Evolutionary conservation across 768 basidiomycete genomes (phyloP), one percentile per base, ranked within the genome.

Genomic region (Amanita molliuscula): DNA sequence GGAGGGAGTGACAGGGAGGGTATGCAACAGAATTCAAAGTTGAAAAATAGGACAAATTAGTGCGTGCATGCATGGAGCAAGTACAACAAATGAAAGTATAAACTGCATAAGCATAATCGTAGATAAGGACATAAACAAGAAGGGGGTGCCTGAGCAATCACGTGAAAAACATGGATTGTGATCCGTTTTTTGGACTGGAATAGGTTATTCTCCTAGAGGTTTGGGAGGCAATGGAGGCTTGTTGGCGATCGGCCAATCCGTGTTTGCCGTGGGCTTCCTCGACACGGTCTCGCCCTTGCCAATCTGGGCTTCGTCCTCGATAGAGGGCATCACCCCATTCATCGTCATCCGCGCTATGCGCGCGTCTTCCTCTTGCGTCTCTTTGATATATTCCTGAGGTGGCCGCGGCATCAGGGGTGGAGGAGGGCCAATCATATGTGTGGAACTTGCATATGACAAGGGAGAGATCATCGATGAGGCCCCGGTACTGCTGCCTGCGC

Each of bases 381-480:
- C 84, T 54, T 83, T 78, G 53, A 91, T 88, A 61, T 90, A 90
- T 48, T 85, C 82, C 5, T 62, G 78, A 7, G 88, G 88, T 1
- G 88, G 88, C 45, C 82, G 79, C 2, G 88, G 88, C 70, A 76
- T 67, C 53, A 90, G 66, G 6, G 88, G 86, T 1, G 87, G 86
- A 0, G 84, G 88, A 23, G 59, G 51, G 28, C 56, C 40, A 48
- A 54, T 54, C 50, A 42, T 36, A 53, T 26, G 53, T 23, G 53
- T 38, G 47, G 48, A 52, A 13, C 29, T 31, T 47, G 55, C 54
- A 33, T 55, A 53, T 48, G 43, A 58, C 48, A 47, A 44, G 25
- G 48, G 51, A 37, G 61, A 52, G 20, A 53, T 52, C 10, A 31
- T 11, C 2, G 29, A 20, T 1, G 29, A 21, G 16, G 34, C 25